Evolutionary conservation across 192 early-diverging fungal genomes (phyloP).

Genomic region (Backusella sp.): DNA sequence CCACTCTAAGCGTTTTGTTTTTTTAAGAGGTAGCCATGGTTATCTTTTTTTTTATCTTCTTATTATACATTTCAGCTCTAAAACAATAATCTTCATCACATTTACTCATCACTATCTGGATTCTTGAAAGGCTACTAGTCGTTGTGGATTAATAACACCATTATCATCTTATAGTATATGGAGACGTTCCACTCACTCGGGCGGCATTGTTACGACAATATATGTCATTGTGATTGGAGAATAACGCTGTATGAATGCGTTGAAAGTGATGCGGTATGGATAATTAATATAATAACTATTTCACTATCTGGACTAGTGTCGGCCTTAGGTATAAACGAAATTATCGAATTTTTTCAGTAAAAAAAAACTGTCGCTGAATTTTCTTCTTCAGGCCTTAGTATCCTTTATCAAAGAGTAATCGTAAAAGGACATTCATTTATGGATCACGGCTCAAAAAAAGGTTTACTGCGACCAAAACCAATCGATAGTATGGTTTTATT

Average conservation of each 20-base stretch:
- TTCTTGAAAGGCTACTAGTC: background rate
- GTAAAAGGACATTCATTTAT: conserved; percentile 19
- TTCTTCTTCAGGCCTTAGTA: background rate
- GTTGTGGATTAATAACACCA: background rate
- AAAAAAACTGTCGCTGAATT: too few relatives aligned
- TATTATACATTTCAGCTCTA: background rate
- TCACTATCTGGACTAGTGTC: conserved; percentile 9
- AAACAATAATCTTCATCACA: background rate
- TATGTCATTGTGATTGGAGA: conserved; percentile 23
- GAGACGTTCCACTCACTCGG: background rate
- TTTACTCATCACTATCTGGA: background rate
- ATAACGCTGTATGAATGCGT: conserved; percentile 17
- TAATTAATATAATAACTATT: conserved; percentile 20
- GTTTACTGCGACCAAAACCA: conserved; percentile 30
- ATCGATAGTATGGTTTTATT: conserved; percentile 21
- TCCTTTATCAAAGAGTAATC: background rate
- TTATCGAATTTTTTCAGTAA: too few relatives aligned
- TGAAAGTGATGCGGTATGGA: conserved; percentile 5
- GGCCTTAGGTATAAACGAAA: too few relatives aligned
- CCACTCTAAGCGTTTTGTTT: background rate
- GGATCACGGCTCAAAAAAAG: background rate
- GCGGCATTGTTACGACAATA: background rate
- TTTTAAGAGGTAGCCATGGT: too few relatives aligned
- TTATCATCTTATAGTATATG: background rate
- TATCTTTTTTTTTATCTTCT: background rate